Evolutionary conservation across 2,329 filamentous ascomycete species (phyloP).

Genomic region (Diaporthe ampelina): DNA sequence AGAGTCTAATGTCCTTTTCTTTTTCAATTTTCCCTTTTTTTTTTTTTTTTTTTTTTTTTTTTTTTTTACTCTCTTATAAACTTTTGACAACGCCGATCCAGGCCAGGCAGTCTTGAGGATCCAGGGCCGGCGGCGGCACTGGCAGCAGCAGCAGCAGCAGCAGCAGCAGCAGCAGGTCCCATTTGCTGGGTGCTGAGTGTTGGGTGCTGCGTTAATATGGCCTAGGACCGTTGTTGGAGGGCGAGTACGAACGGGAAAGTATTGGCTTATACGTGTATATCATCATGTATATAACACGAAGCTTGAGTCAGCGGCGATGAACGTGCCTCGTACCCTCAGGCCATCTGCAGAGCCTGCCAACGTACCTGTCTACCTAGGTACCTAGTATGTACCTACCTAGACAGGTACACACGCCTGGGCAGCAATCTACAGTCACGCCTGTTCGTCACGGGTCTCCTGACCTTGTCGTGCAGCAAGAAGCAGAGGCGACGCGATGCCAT

Average conservation of each 20-base stretch:
- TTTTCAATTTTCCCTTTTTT: too few relatives aligned
- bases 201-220: background rate
- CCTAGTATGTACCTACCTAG: too few relatives aligned
- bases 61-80: too few relatives aligned
- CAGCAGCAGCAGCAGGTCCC: background rate
- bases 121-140: background rate
- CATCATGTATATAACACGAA: background rate
- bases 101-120: background rate
- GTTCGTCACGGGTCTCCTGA: conserved; percentile 26
- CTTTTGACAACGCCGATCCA: background rate
- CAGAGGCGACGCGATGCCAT: background rate
- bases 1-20: conserved; percentile 7
- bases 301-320: conserved; percentile 25
- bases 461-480: conserved; percentile 28
- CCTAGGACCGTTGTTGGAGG: too few relatives aligned
- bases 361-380: too few relatives aligned
- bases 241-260: too few relatives aligned
- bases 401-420: too few relatives aligned
- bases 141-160: background rate
- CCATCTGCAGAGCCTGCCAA: conserved; percentile 15
- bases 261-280: too few relatives aligned
- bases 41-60: too few relatives aligned
- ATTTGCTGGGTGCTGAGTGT: background rate
- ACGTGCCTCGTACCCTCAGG: conserved; percentile 6
- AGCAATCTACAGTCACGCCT: conserved; percentile 15